Evolutionary conservation across 305 asterid genomes (phyloP).

Genomic region (Fraxinus velutina): DNA sequence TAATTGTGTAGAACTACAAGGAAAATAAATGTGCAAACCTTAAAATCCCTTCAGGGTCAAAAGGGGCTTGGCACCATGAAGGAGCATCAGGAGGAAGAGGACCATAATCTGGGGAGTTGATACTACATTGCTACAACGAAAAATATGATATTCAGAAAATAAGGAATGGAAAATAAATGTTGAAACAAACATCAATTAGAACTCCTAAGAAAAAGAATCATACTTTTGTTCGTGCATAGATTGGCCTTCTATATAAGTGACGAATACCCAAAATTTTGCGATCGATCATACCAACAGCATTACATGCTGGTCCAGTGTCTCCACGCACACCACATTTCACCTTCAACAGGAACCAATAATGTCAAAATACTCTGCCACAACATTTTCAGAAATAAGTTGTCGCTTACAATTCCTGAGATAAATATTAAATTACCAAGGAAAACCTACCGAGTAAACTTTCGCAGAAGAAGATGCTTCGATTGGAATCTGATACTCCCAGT

Average conservation of each 20-base stretch:
- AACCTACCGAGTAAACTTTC: constrained; percentile 38
- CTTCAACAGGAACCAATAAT: constrained; percentile 31
- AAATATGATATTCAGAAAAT: constrained; percentile 12
- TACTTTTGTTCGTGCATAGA: constrained; percentile 61
- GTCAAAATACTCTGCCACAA: constrained; percentile 6
- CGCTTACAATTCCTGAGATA: background rate
- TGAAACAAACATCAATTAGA: background rate
- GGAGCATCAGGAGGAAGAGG: constrained; percentile 69
- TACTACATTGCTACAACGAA: constrained; percentile 58
- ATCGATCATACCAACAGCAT: constrained; percentile 72
- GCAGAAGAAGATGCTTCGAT: constrained; percentile 33
- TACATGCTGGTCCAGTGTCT: constrained; percentile 71
- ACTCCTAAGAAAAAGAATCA: background rate
- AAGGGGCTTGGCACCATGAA: constrained; percentile 74
- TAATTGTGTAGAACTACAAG: constrained; percentile 5
- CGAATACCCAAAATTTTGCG: constrained; percentile 56
- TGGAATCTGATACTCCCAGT: constrained; percentile 60
- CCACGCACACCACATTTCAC: constrained; percentile 62
- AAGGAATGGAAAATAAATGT: constrained; percentile 3
- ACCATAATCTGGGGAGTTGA: constrained; percentile 70
- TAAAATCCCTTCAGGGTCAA: constrained; percentile 70
- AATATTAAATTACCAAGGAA: background rate
- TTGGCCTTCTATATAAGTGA: constrained; percentile 56
- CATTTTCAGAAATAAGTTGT: background rate
- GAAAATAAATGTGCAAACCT: constrained; percentile 40